Evolutionary conservation across 345 rosid genomes (phyloP), one percentile per base, ranked within the genome.

Genomic region (Mallotus nudiflorus): DNA sequence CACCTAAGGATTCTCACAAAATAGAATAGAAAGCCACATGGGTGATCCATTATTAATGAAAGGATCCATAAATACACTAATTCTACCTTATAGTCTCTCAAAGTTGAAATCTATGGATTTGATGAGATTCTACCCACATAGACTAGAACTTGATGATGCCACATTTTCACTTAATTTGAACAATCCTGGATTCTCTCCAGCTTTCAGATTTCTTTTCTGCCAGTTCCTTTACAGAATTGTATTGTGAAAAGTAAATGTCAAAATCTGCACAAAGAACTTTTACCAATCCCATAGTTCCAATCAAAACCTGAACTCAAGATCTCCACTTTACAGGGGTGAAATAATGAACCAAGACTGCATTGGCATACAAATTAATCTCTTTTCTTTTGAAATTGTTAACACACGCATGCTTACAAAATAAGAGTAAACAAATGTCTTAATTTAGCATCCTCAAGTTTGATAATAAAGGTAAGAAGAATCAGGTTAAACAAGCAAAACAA

Each of bases 191-290:
- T 58, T 58, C 31, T 58, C 10, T n/a, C 62, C 18, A 22, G 31
- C 35, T 55, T 55, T 13, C 18, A 55, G 59, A 55, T 55, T 56
- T 56, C 61, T 58, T 58, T 58, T 37, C 13, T 18, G 42, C 31
- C 39, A 13, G n/a, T 27, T 27, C 61, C 14, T 56, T 56, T 56
- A 4, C 9, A 42, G 46, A 9, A 1, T 2, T 42, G 46, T 42
- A 12, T 12, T 3, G 13, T 42, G 46, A 42, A 42, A 12, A 40
- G 13, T 13, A 62, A 45, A 27, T 45, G 15, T 16, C 6, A 64
- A 64, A 45, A 64, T 64, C 67, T 64, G 54, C 22, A 10, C 25
- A n/a, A n/a, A n/a, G n/a, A n/a, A n/a, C n/a, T n/a, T n/a, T n/a
- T 55, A 14, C 35, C 24, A 19, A 35, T 39, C 64, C 64, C 24